Evolutionary conservation across 2,329 filamentous ascomycete genomes (phyloP).

Genomic region (Pseudogymnoascus sp.): DNA sequence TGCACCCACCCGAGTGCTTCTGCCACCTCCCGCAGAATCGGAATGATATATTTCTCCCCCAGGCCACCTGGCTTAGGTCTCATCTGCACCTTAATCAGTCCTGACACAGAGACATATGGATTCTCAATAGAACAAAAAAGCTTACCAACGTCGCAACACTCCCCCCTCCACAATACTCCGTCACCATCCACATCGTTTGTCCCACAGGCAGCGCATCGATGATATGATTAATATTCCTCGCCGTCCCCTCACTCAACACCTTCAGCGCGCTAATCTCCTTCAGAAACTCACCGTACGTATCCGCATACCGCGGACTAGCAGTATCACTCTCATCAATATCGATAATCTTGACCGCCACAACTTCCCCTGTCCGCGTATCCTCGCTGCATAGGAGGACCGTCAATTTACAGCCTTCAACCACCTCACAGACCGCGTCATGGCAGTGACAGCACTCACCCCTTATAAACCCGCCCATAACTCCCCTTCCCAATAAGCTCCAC

Average conservation of each 20-base stretch:
- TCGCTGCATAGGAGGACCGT: neutral
- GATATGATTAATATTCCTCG: slow-evolving; percentile 73
- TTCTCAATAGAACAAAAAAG: slow-evolving; percentile 37
- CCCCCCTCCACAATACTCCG: slow-evolving; percentile 78
- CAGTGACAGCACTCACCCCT: slow-evolving; percentile 42
- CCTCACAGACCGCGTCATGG: no score
- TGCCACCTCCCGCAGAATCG: slow-evolving; percentile 59
- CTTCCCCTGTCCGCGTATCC: slow-evolving; percentile 27
- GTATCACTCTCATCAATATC: slow-evolving; percentile 74
- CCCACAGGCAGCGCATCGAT: slow-evolving; percentile 73
- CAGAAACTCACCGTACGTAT: slow-evolving; percentile 63
- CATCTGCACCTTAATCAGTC: slow-evolving; percentile 36
- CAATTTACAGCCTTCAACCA: no score
- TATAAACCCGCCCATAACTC: slow-evolving; percentile 70
- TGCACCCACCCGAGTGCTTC: slow-evolving; percentile 64
- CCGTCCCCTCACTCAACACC: slow-evolving; percentile 65
- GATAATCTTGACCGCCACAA: slow-evolving; percentile 76
- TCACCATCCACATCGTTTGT: slow-evolving; percentile 80
- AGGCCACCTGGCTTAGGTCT: slow-evolving; percentile 59
- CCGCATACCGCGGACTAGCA: slow-evolving; percentile 54
- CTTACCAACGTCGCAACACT: slow-evolving; percentile 64
- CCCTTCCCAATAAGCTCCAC: slow-evolving; percentile 70
- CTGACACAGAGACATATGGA: slow-evolving; percentile 19
- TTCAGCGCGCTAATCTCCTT: slow-evolving; percentile 65
- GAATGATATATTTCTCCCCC: slow-evolving; percentile 64